Evolutionary conservation across 2,329 filamentous ascomycete species (phyloP).

Genomic region (Fusarium tuaranense): DNA sequence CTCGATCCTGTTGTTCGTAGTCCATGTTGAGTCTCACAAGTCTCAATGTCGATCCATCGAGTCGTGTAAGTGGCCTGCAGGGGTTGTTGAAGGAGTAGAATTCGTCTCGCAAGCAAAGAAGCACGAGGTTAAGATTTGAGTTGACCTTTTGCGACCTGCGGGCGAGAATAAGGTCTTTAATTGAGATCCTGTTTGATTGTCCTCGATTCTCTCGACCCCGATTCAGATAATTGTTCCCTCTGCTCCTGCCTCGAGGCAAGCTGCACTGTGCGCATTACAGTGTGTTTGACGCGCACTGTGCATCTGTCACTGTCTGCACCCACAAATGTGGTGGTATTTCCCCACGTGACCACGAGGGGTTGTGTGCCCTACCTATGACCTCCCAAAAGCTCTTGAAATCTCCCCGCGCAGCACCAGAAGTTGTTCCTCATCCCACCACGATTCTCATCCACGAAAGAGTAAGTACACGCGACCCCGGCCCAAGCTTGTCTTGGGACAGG

Average conservation of each 20-base stretch:
- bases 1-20: conserved; percentile 3
- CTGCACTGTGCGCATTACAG: conserved; percentile 3
- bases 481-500: conserved; percentile 15
- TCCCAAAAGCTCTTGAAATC: conserved; percentile 47
- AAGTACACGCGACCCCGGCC: conserved; percentile 34
- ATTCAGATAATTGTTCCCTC: conserved; percentile 25
- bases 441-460: conserved; percentile 61
- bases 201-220: background rate
- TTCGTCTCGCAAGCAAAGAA: conserved; percentile 12
- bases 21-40: conserved; percentile 34
- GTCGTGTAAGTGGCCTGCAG: conserved; percentile 37
- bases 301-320: background rate
- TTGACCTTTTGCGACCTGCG: background rate
- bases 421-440: conserved; percentile 58
- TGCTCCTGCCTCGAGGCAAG: conserved; percentile 1
- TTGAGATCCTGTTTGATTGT: background rate
- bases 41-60: background rate
- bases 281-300: background rate
- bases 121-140: background rate
- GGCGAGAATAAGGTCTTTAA: background rate
- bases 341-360: conserved; percentile 51
- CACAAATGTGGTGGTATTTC: background rate
- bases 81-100: conserved; percentile 6
- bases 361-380: conserved; percentile 51
- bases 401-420: conserved; percentile 44